These are phyloP conservation scores for Zymoseptoria pseudotritici DNA, from an alignment of 2,329 filamentous ascomycete species.

Conservation along the genomic window DNA sequence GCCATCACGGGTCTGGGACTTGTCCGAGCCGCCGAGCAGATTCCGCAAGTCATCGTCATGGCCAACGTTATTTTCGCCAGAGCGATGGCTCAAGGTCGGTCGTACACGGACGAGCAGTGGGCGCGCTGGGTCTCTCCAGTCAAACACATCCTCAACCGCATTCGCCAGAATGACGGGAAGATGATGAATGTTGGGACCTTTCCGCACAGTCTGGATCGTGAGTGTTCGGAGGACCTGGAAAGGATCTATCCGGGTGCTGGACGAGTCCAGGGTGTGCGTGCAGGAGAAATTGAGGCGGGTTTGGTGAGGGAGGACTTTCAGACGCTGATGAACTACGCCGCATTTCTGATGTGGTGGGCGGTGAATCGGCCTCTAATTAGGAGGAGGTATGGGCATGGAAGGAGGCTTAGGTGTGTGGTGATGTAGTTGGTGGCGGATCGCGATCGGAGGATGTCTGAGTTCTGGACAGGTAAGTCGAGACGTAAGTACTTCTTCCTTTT, in stretches of 20 bases:
- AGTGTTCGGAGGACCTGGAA: neutral
- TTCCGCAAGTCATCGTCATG: neutral
- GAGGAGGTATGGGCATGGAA: neutral
- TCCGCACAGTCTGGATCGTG: neutral
- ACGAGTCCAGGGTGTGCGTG: neutral
- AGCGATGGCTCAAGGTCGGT: neutral
- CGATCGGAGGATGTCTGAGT: neutral
- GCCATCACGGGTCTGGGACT: neutral
- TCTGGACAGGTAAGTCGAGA: neutral
- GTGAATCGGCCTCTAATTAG: neutral
- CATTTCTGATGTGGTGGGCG: neutral
- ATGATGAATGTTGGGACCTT: neutral
- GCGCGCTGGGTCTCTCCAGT: neutral
- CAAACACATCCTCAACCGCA: neutral
- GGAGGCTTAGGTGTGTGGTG: neutral
- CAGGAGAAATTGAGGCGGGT: neutral
- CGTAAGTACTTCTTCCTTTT: no score
- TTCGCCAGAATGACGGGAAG: neutral
- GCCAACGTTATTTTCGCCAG: neutral
- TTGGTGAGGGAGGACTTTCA: neutral
- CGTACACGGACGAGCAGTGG: neutral
- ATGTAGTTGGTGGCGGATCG: neutral
- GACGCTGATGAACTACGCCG: neutral
- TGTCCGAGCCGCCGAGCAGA: neutral
- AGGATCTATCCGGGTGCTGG: neutral